These are phyloP conservation scores for Geotrichum macrosporum DNA, from an alignment of 1,139 yeast genomes.

Conservation along the genomic window DNA sequence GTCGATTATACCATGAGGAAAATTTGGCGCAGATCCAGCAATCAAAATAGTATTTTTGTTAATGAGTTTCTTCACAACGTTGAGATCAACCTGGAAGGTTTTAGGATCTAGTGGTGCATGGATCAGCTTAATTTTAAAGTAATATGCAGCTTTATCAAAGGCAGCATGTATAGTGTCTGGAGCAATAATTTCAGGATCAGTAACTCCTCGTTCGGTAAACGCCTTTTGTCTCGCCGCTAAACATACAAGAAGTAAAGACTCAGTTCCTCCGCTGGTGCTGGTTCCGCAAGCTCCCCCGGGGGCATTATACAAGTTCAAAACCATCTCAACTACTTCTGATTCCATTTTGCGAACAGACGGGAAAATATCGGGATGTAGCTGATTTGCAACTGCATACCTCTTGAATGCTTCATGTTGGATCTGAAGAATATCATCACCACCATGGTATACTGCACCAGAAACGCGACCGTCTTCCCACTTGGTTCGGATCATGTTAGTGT, in stretches of 20 bases:
- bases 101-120: conserved; percentile 72
- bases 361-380: conserved; percentile 93
- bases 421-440: conserved; percentile 68
- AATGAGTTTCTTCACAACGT: conserved; percentile 58
- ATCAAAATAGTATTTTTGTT: conserved; percentile 75
- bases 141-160: conserved; percentile 86
- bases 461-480: conserved; percentile 82
- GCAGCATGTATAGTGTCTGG: conserved; percentile 94
- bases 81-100: conserved; percentile 64
- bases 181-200: conserved; percentile 79
- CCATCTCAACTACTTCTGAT: conserved; percentile 91
- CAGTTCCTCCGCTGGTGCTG: conserved; percentile 97
- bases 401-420: conserved; percentile 75
- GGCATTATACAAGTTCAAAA: conserved; percentile 71
- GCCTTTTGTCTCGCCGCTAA: conserved; percentile 73
- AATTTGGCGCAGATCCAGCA: conserved; percentile 94
- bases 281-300: conserved; percentile 73
- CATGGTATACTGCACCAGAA: conserved; percentile 96
- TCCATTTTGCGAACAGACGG: conserved; percentile 98
- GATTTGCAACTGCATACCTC: conserved; percentile 81
- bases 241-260: conserved; percentile 79
- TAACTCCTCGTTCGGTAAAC: conserved; percentile 57
- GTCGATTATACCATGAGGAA: conserved; percentile 93
- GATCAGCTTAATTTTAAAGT: conserved; percentile 80
- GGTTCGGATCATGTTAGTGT: conserved; percentile 51